These are phyloP conservation scores for Crithidia acanthocephali DNA, from an alignment of 208 protist species.

Conservation along the genomic window DNA sequence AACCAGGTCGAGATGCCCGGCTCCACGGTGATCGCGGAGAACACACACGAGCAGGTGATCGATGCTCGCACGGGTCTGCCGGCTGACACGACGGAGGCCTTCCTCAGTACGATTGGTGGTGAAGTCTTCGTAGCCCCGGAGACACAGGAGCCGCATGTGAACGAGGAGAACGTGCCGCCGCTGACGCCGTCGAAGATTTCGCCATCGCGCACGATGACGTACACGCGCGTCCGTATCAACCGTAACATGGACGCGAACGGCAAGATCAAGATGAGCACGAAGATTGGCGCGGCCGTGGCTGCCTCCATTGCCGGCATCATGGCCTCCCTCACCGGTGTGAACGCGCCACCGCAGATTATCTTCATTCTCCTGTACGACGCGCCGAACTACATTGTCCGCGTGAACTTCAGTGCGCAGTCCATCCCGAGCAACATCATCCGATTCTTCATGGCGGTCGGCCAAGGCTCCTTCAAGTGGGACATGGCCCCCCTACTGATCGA, in stretches of 20 bases:
- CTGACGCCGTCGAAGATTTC: slow-evolving; percentile 60
- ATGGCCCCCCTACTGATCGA: slow-evolving; percentile 43
- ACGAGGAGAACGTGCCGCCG: slow-evolving; percentile 55
- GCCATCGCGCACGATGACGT: slow-evolving; percentile 57
- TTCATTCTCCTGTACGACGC: slow-evolving; percentile 65
- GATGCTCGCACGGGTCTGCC: slow-evolving; percentile 42
- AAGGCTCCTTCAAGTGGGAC: slow-evolving; percentile 31
- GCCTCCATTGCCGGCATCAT: slow-evolving; percentile 57
- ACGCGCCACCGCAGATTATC: slow-evolving; percentile 65
- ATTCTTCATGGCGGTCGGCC: slow-evolving; percentile 41
- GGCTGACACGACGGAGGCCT: slow-evolving; percentile 46
- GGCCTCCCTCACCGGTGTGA: slow-evolving; percentile 60
- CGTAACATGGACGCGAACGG: slow-evolving; percentile 63
- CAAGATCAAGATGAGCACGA: slow-evolving; percentile 56
- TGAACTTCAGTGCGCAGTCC: slow-evolving; percentile 65
- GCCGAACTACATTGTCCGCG: slow-evolving; percentile 64
- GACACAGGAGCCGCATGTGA: slow-evolving; percentile 39
- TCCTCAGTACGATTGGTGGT: slow-evolving; percentile 48
- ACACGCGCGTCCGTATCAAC: slow-evolving; percentile 70
- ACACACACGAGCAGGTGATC: slow-evolving; percentile 13
- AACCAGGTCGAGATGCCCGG: slow-evolving; percentile 11
- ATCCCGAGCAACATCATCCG: slow-evolving; percentile 59
- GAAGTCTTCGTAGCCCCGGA: slow-evolving; percentile 48
- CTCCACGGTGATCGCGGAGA: slow-evolving; percentile 18
- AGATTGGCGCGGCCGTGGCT: slow-evolving; percentile 51